Base-by-base conservation (phyloP, 306 rosid genomes). In the Cucurbita pepo region DNA sequence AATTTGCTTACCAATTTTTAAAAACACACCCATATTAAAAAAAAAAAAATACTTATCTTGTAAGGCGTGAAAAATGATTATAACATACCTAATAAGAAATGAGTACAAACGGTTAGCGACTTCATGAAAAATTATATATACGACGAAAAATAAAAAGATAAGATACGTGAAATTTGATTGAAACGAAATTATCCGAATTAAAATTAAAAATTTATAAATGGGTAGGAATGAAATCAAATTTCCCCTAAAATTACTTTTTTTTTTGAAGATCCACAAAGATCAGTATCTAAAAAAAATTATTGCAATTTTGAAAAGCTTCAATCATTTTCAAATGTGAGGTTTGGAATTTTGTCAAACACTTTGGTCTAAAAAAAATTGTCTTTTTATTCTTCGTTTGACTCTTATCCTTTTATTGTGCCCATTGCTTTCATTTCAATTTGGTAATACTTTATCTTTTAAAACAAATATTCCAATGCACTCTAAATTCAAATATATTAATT, bases 301-400 rank as follows among this genome's bases (percentile, higher is more conserved):
- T 45, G 40, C 40, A 66, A 40, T 40, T 66, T 65, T 66, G 55
- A 66, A 44, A 66, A 44, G 53, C 16, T 44, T 66, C 53, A 12
- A 10, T 66, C 55, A 66, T 66, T 66, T 66, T 44, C 38, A 65
- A 40, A 65, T 65, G 37, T 43, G 71, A 65, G 71, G 15, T 5
- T 41, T 18, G 10, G 54, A 65, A 44, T 65, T 65, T 65, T 65
- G 71, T 65, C 54, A 64, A 64, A 64, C 71, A 64, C 71, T 25
- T 14, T 37, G 16, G 25, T 47, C 38, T 1, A 8, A 4, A 5
- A 5, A 5, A 61, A 41, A 8, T 40, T 40, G 52, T 63, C 52
- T 38, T 40, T 41, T 63, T 63, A 63, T 44, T 63, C 55, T 21
- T 10, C n/a, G 8, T n/a, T 16, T 38, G 34, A 1, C 70, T 16